Evolutionary conservation across 108 stramenopile genomes (phyloP).

Genomic region (Aurantiochytrium sp.): DNA sequence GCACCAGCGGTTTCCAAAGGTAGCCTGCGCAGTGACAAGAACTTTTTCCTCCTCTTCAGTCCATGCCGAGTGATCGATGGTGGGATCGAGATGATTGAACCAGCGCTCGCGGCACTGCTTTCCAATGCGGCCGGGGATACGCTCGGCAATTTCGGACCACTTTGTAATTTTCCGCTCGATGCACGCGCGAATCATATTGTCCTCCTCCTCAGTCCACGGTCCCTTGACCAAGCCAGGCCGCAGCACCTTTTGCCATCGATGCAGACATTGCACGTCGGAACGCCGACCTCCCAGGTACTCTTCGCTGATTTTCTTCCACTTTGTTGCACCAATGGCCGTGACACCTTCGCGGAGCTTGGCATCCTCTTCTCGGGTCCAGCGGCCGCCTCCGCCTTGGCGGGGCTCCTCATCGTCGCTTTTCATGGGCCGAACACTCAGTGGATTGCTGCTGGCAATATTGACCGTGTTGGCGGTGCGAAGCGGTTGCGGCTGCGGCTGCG

Average conservation of each 20-base stretch:
- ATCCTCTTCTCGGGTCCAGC: constrained; percentile 54
- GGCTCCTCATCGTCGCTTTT: background rate
- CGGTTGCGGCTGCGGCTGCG: background rate
- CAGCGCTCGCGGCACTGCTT: constrained; percentile 98
- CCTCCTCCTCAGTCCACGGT: constrained; percentile 66
- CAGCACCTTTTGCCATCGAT: constrained; percentile 61
- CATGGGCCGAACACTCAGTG: background rate
- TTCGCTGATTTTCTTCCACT: constrained; percentile 46
- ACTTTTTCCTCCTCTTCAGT: constrained; percentile 70
- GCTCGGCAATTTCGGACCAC: constrained; percentile 83
- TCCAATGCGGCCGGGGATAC: constrained; percentile 85
- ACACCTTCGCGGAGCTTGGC: constrained; percentile 44
- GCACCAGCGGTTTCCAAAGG: constrained; percentile 49
- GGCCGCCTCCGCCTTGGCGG: constrained; percentile 21
- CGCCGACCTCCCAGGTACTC: constrained; percentile 44
- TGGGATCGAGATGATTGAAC: constrained; percentile 81
- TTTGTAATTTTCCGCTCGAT: constrained; percentile 65
- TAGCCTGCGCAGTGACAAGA: constrained; percentile 43
- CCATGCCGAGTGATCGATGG: constrained; percentile 82
- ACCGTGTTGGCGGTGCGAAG: background rate
- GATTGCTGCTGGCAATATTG: background rate
- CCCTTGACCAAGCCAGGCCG: constrained; percentile 52
- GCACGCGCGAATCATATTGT: constrained; percentile 53
- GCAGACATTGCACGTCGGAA: constrained; percentile 58
- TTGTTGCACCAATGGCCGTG: constrained; percentile 38